Base-by-base conservation (phyloP, 164 flowering plant species). In the Umbellularia californica region DNA sequence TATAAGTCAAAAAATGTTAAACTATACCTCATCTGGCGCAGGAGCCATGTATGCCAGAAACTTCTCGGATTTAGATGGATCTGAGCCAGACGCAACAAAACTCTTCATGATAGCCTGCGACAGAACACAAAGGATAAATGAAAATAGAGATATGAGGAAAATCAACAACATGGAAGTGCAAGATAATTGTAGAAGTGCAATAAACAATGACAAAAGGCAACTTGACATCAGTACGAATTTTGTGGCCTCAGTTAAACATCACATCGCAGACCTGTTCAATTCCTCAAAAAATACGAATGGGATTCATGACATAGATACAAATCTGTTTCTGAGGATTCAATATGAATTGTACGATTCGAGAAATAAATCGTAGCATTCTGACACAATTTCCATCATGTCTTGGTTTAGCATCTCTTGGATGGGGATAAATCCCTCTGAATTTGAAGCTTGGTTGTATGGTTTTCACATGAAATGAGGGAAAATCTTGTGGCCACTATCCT, bases 1-100 rank as follows among this genome's bases (percentile, higher is more conserved):
- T 14, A 4, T 1, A 55, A 55, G n/a, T 15, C n/a, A 55, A 55
- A 55, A 20, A 17, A 24, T 22, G 68, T 25, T 27, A 67, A 14
- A 13, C 69, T 74, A 62, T 81, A 94, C 97, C 98, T 95, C 99
- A 71, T 86, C 82, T 23, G 79, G 84, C 30, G 90, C 80, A 72
- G 99, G 99, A 50, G 79, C 95, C 97, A 95, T 90, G 85, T 95
- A 95, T 1, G 92, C 98, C 85, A 95, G 81, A 79, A 93, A 92
- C 77, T 91, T 92, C 52, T 95, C 98, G n/a, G 90, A 88, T 51
- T 85, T 88, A 62, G 84, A 80, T 27, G 90, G 76, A 79, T 93
- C 97, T 22, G 97, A 85, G 77, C 92, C 88, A 66, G 79, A 28
- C 20, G 82, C 85, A 50, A 77, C 79, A 74, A 80, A 95, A 78